Evolutionary conservation across 164 flowering plant genomes (phyloP), one percentile per base, ranked within the genome.

Genomic region (Kingdonia uniflora): DNA sequence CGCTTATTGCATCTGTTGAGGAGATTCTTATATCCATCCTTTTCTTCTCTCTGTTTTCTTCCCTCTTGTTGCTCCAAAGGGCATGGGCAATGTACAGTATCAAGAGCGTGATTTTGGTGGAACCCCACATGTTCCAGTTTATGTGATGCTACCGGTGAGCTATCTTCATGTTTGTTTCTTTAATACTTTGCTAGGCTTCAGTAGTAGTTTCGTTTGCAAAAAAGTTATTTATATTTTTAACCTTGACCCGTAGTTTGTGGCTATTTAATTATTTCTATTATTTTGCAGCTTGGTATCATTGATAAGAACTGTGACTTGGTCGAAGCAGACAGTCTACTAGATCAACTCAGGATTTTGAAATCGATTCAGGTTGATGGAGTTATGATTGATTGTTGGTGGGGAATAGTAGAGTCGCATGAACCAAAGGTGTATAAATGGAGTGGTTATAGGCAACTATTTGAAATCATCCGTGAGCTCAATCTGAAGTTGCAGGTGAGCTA

Each of bases 361-460:
- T 77, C 89, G 25, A 53, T 71, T 44, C 82, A 80, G 56, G 77
- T 91, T 54, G 97, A 91, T 67, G 97, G 96, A 40, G 80, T 87
- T 45, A 83, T 77, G 95, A 78, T 87, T 56, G 92, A 91, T 65
- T 83, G 88, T 61, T 91, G 97, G 97, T 91, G 97, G 97, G 97
- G 97, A 42, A 74, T 87, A 41, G 96, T 87, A 15, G 97, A 91
- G 77, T 78, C 84, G 19, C 79, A 77, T 68, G 61, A 67, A 23
- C 97, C 97, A 1, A 88, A 75, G 61, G 76, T 72, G 48, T 91
- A 87, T 62, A 79, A 83, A 17, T 87, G 96, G 95, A 71, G 55
- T 72, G 97, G 92, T 40, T 91, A 91, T 67, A 83, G 61, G 58
- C 64, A 64, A 62, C 83, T 87, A 23, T 84, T 92, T 62, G 87